Evolutionary conservation across 768 basidiomycete genomes (phyloP), one percentile per base, ranked within the genome.

Genomic region (Tulasnella sp.): DNA sequence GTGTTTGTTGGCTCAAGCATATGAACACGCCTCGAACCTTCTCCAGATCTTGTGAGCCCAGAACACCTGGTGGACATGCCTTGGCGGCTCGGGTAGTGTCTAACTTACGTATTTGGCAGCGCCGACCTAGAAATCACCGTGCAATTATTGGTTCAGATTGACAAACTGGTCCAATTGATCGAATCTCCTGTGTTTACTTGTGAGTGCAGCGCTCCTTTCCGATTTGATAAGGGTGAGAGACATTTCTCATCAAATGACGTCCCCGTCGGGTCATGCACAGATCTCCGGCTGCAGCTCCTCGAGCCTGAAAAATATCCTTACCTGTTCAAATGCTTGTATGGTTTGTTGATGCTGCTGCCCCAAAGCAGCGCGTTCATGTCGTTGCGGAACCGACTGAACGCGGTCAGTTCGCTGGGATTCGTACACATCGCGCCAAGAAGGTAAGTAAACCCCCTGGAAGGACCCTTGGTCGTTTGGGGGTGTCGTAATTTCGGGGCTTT

Each of bases 181-280:
- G 98, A 99, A 85, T 97, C 96, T 0, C 98, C 98, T 0, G 97
- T 99, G 12, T 99, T 99, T 85, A 99, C 98, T 76, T 98, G 98
- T 96, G 84, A 84, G 90, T 85, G 24, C 41, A n/a, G n/a, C 34
- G 46, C 16, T 46, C 46, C 12, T 8, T 44, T 54, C 22, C 41
- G 46, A 50, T 80, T 46, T 46, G 46, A 46, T n/a, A 44, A 34
- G 76, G 54, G 18, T 24, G 22, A 16, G 22, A 31, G 58, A 58
- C 40, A 31, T 40, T 40, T 80, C 69, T 37, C 69, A 75, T 31
- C 72, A 72, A n/a, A 20, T 73, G 31, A 80, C 40, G 77, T 31
- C 7, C 42, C 34, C 50, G 40, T 44, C 75, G 75, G n/a, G 22
- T 76, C 9, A n/a, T 73, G 42, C 41, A 5, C 82, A 95, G 94